phyloP scores from a whole-genome alignment of 306 rosid species.

The Castanea crenata region DNA sequence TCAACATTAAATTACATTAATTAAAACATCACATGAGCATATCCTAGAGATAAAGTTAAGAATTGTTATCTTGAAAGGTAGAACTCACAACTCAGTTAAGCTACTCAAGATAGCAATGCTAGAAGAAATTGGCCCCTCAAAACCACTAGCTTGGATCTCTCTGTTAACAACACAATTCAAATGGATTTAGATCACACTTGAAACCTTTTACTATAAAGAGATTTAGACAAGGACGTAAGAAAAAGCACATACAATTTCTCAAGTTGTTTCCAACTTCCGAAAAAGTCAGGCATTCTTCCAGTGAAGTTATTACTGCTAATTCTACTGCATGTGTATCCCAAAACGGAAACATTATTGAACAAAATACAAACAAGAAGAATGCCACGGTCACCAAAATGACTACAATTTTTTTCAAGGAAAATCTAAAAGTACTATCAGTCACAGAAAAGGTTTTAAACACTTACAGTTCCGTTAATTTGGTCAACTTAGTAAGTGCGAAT shows the following conservation, averaged over 20 bases:
- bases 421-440: neutral
- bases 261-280: neutral
- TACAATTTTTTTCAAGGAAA: neutral
- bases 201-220: neutral
- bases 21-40: too few relatives aligned
- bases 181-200: too few relatives aligned
- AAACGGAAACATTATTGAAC: neutral
- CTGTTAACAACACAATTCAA: too few relatives aligned
- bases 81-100: too few relatives aligned
- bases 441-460: neutral
- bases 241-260: neutral
- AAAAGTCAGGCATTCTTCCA: constrained; percentile 28
- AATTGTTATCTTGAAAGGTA: fast-evolving
- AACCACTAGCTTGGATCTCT: too few relatives aligned
- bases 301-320: constrained; percentile 33
- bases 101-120: too few relatives aligned
- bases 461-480: constrained; percentile 15
- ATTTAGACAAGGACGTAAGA: neutral
- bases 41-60: too few relatives aligned
- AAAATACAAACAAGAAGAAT: neutral
- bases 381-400: too few relatives aligned
- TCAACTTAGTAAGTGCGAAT: neutral
- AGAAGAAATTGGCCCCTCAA: too few relatives aligned
- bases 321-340: constrained; percentile 3
- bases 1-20: neutral